These are phyloP conservation scores for Carnegiea gigantea DNA, from an alignment of 179 eudicot genomes.

Conservation along the genomic window DNA sequence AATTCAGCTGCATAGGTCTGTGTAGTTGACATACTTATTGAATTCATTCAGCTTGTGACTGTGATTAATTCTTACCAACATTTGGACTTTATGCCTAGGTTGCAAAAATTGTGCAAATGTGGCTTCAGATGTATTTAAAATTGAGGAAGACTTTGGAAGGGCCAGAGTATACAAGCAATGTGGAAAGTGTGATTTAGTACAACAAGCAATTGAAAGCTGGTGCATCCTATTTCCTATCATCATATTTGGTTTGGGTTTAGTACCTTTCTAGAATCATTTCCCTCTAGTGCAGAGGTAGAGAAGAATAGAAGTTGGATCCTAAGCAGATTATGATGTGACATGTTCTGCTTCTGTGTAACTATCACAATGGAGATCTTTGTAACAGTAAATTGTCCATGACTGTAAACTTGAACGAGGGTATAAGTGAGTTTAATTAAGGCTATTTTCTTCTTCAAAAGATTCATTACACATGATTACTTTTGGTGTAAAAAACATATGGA, in stretches of 20 bases:
- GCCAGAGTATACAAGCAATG: constrained; percentile 78
- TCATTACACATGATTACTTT: too few species aligned
- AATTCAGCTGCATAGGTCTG: constrained; percentile 96
- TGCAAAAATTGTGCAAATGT: constrained; percentile 96
- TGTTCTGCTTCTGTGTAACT: not conserved
- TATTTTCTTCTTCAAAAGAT: not conserved
- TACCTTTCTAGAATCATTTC: not conserved
- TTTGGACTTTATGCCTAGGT: constrained; percentile 38
- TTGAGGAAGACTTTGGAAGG: constrained; percentile 96
- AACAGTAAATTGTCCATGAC: not conserved
- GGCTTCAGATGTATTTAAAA: constrained; percentile 65
- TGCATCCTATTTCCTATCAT: constrained; percentile 23
- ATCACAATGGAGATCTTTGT: not conserved
- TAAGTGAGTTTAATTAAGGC: not conserved
- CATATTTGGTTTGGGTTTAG: not conserved
- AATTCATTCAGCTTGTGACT: not conserved
- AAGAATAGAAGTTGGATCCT: not conserved
- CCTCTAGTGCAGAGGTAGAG: not conserved
- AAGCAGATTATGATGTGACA: not conserved
- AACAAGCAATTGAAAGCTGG: constrained; percentile 96
- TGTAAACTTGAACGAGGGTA: not conserved
- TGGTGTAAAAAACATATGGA: too few species aligned
- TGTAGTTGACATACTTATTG: not conserved
- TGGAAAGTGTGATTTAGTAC: constrained; percentile 58
- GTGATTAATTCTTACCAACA: constrained; percentile 4